These are phyloP conservation scores for Luffa acutangula DNA, from an alignment of 306 rosid species.

Conservation along the genomic window DNA sequence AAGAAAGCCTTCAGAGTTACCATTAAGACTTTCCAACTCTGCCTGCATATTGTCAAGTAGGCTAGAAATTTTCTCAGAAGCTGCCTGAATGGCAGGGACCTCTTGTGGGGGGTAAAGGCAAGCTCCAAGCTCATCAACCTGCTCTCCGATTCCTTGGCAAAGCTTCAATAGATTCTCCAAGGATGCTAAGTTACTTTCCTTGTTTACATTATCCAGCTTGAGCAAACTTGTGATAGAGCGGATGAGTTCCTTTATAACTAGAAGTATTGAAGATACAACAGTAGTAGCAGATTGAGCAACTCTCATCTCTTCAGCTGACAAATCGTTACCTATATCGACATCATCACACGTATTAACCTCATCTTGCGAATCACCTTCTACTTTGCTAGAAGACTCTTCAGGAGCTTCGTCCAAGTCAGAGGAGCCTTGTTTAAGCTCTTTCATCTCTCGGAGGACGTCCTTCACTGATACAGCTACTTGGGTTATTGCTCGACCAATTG, in stretches of 20 bases:
- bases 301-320: slow-evolving; percentile 81
- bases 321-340: slow-evolving; percentile 69
- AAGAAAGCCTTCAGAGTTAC: slow-evolving; percentile 42
- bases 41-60: slow-evolving; percentile 36
- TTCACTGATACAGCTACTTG: slow-evolving; percentile 76
- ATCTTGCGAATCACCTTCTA: slow-evolving; percentile 20
- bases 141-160: slow-evolving; percentile 48
- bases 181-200: slow-evolving; percentile 35
- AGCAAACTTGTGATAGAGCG: slow-evolving; percentile 65
- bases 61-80: slow-evolving; percentile 42
- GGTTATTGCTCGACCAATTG: slow-evolving; percentile 76
- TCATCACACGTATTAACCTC: slow-evolving; percentile 42
- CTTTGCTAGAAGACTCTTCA: slow-evolving; percentile 14
- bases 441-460: slow-evolving; percentile 93
- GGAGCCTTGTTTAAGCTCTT: slow-evolving; percentile 64
- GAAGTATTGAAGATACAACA: slow-evolving; percentile 50
- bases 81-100: slow-evolving; percentile 31
- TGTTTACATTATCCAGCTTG: slow-evolving; percentile 48
- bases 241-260: slow-evolving; percentile 58
- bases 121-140: slow-evolving; percentile 87
- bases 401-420: slow-evolving; percentile 27
- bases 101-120: slow-evolving; percentile 93
- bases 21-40: slow-evolving; percentile 35
- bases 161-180: slow-evolving; percentile 68
- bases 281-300: slow-evolving; percentile 44